Conservation (phyloP, 768 basidiomycete genomes). For the Mycena albidolilacea region DNA sequence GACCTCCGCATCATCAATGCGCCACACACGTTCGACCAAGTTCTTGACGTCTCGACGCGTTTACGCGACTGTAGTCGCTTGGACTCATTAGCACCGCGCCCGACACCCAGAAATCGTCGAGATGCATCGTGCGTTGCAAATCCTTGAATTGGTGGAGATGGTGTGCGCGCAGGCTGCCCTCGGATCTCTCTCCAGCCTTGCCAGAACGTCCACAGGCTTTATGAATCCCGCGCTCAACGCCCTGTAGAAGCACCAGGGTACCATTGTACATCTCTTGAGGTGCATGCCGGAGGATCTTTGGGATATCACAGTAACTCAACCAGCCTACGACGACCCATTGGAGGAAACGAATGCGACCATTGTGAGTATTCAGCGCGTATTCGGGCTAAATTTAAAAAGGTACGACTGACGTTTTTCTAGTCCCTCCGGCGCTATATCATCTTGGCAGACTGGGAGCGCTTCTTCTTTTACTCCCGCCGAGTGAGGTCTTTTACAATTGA, state of each 20-base stretch:
- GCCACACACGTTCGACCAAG: no score
- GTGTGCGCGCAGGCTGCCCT: conserved; percentile 4
- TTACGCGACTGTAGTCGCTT: no score
- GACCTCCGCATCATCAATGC: no score
- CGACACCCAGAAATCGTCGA: background rate
- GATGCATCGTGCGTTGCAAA: conserved; percentile 14
- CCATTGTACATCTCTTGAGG: background rate
- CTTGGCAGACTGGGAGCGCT: background rate
- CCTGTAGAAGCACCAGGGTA: conserved; percentile 1
- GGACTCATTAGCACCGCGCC: no score
- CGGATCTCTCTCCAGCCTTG: background rate
- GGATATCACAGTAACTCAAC: background rate
- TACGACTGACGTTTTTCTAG: background rate
- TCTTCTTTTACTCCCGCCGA: background rate
- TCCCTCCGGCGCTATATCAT: background rate
- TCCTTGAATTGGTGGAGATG: conserved; percentile 13
- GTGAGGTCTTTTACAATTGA: conserved; percentile 4
- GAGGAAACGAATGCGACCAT: background rate
- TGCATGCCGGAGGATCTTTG: conserved; percentile 2
- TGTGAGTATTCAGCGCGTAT: background rate
- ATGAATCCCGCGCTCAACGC: background rate
- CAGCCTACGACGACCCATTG: background rate
- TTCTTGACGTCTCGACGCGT: no score
- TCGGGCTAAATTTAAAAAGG: background rate
- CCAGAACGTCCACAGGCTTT: background rate